Percentiles rank a stretch among this genome's conserved stretches.
phyloP scores from a whole-genome alignment of 2,329 filamentous ascomycete species.

The Epichloe baconii region DNA sequence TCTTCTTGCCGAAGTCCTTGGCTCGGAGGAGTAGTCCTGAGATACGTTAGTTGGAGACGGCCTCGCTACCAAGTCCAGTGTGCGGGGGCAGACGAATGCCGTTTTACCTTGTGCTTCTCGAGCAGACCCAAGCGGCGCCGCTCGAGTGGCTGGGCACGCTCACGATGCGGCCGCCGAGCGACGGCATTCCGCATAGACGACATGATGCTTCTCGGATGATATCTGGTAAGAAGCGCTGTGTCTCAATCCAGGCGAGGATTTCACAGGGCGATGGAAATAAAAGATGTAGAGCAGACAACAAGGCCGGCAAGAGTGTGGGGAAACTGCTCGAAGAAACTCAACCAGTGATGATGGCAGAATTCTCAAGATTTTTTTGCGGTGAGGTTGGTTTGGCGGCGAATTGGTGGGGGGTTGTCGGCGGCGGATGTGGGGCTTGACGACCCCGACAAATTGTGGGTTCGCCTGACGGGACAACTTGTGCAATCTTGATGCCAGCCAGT shows the following conservation, averaged over 20 bases:
- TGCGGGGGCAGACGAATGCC: neutral
- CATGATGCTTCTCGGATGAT: constrained; percentile 20
- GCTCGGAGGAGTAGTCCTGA: constrained; percentile 54
- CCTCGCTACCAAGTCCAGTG: neutral
- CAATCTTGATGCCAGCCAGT: no score
- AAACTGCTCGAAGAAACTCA: neutral
- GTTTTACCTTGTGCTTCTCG: constrained; percentile 77
- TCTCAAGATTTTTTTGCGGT: constrained; percentile 24
- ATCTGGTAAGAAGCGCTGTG: neutral
- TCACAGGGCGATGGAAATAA: no score
- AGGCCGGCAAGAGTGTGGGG: no score
- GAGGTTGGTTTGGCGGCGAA: constrained; percentile 7
- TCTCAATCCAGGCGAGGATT: no score
- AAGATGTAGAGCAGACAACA: no score
- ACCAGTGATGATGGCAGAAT: constrained; percentile 19
- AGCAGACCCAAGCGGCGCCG: constrained; percentile 80
- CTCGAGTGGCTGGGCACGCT: constrained; percentile 76
- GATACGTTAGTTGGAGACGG: neutral
- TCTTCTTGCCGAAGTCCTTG: constrained; percentile 53
- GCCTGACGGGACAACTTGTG: no score
- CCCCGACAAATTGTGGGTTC: neutral
- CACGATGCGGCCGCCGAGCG: constrained; percentile 73
- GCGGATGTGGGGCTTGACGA: neutral
- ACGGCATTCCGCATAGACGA: constrained; percentile 52
- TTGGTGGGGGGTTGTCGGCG: neutral